Conservation (phyloP, 352 stramenopile species). For the Pythium guiyangense region DNA sequence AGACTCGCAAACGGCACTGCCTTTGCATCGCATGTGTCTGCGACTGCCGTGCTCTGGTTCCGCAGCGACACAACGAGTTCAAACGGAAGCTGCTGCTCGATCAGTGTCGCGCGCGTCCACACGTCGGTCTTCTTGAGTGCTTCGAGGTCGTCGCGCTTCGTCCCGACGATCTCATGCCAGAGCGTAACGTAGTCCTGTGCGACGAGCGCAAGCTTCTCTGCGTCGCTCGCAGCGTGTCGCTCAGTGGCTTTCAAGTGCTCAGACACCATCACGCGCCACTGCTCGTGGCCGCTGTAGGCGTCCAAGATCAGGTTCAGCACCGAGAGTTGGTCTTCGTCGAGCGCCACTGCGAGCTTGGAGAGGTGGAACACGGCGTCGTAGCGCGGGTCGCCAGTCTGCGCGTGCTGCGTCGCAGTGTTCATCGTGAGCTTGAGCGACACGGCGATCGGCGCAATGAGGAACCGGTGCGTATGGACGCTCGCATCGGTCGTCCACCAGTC, state of each 20-base stretch:
- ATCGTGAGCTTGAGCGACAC: conserved; percentile 86
- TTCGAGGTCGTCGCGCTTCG: conserved; percentile 67
- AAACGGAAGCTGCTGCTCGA: conserved; percentile 73
- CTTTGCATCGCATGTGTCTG: conserved; percentile 29
- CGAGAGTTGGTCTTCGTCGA: conserved; percentile 85
- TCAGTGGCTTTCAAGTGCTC: conserved; percentile 68
- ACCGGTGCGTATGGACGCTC: conserved; percentile 68
- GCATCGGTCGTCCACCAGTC: conserved; percentile 82
- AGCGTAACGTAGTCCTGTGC: conserved; percentile 63
- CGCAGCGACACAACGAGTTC: conserved; percentile 73
- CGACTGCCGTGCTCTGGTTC: conserved; percentile 52
- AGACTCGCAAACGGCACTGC: conserved; percentile 41
- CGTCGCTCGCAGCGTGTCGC: conserved; percentile 34
- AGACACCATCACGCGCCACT: conserved; percentile 66
- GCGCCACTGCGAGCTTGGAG: conserved; percentile 61
- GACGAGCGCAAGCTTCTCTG: conserved; percentile 32
- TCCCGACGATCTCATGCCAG: conserved; percentile 59
- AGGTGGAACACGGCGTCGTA: conserved; percentile 80
- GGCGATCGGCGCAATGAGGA: conserved; percentile 78
- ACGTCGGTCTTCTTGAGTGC: conserved; percentile 50
- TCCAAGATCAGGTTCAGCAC: conserved; percentile 77
- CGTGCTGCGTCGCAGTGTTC: conserved; percentile 75
- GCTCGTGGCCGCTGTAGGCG: conserved; percentile 59
- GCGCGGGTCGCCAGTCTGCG: conserved; percentile 65
- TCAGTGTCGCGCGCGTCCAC: conserved; percentile 42